Evolutionary conservation across 495 filamentous ascomycete species (phyloP), one percentile per base, ranked within the genome.

Genomic region (Poronia punctata): DNA sequence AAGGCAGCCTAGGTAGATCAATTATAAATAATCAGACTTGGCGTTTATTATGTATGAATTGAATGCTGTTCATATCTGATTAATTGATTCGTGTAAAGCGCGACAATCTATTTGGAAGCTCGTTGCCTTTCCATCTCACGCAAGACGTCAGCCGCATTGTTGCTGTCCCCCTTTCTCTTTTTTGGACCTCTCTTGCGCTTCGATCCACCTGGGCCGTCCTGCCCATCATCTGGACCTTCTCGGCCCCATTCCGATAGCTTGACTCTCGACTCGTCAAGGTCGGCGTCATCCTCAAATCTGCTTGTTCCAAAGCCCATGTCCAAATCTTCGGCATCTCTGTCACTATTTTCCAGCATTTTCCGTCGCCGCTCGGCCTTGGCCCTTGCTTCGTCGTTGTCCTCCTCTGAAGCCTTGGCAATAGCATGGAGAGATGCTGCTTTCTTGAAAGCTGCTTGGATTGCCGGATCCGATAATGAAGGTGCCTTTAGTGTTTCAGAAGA

Each of bases 231-330:
- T 19, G 73, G 68, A 11, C 73, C 74, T 10, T 71, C 72, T 28
- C 62, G 68, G 28, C 66, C 68, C 83, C 83, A 87, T 43, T 73
- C 66, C 1, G 76, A 79, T 25, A 92, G 60, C 54, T 84, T 79
- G 29, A 87, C 67, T 45, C 68, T 76, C 40, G 71, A 66, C 23
- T 72, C 79, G 9, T 62, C 64, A 17, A 62, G 36, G 34, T 94
- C 88, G 26, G 83, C 86, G 27, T 81, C 83, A 51, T 94, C 88
- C 32, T 82, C 87, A 43, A 82, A 75, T 16, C 88, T 76, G 48
- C 82, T 88, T 11, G 82, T 82, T 5, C 93, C 92, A 56, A 98
- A 97, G 22, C 88, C 92, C 61, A 95, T 70, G 51, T 98, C 92
- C 66, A 98, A 75, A 62, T 98, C 92, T 29, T 88, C 85, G 8